Evolutionary conservation across 2,329 filamentous ascomycete species (phyloP).

Genomic region (Xylariomycetidae sp.): DNA sequence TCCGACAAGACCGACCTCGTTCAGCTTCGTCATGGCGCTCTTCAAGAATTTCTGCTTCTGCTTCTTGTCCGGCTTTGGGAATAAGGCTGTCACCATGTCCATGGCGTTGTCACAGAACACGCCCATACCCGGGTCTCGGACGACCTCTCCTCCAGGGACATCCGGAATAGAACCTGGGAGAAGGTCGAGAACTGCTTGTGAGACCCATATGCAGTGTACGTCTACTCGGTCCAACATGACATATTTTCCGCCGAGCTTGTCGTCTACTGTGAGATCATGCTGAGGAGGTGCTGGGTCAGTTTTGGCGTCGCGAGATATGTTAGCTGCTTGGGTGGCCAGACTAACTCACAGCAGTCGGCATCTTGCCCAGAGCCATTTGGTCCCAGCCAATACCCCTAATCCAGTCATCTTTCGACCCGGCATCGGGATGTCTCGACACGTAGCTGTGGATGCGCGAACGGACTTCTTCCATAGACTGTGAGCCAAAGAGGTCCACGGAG

Average conservation of each 20-base stretch:
- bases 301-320: too few species aligned
- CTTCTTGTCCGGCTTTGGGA: slow-evolving; percentile 49
- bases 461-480: slow-evolving; percentile 49
- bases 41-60: slow-evolving; percentile 49
- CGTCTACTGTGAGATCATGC: slow-evolving; percentile 49
- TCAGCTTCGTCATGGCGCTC: slow-evolving; percentile 56
- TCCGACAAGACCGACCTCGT: slow-evolving; percentile 60
- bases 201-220: slow-evolving; percentile 66
- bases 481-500: slow-evolving; percentile 58
- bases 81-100: slow-evolving; percentile 50
- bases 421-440: slow-evolving; percentile 39
- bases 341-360: slow-evolving; percentile 56
- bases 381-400: slow-evolving; percentile 66
- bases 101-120: slow-evolving; percentile 72
- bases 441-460: slow-evolving; percentile 46
- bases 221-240: slow-evolving; percentile 67
- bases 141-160: slow-evolving; percentile 58
- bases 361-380: slow-evolving; percentile 56
- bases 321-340: not conserved
- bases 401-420: slow-evolving; percentile 53
- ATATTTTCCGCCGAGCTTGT: slow-evolving; percentile 47
- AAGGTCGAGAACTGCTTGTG: slow-evolving; percentile 54
- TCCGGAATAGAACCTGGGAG: slow-evolving; percentile 47
- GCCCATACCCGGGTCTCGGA: slow-evolving; percentile 55
- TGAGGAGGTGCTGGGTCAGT: slow-evolving; percentile 24